Base-by-base conservation (phyloP, 73 alveolate species). In the Paramecium sexaurelia region DNA sequence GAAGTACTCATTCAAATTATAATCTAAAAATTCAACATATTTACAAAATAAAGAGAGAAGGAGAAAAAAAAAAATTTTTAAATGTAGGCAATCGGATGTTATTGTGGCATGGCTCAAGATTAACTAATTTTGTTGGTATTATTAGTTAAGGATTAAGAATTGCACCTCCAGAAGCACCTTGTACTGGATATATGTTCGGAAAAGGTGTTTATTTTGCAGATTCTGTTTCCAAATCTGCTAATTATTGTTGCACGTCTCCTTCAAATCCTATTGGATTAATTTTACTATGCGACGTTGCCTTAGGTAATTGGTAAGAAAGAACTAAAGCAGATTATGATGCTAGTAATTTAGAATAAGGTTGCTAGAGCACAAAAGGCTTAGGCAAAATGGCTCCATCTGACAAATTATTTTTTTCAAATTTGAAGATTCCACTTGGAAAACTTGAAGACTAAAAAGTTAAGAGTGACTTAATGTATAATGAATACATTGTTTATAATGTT, bases 181-280 rank as follows among this genome's bases (percentile, higher is more conserved):
- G 92, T 17, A 91, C 98, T 51, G 99, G 99, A 15, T 98, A 97
- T 92, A 97, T 95, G 97, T 98, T 96, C 57, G 99, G 99, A 13
- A 98, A 98, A 83, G 99, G 99, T 8, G 97, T 97, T 26, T 98
- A 98, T 93, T 98, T 98, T 91, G 99, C 99, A 10, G 99, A 98
- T 95, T 84, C 97, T 95, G 97, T 96, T 19, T 92, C 97, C 40
- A 97, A 97, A 93, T 95, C 99, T 10, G 97, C 97, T 17, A 92
- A 93, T 83, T 97, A 96, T 92, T 97, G 98, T 86, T 95, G 94
- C 87, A 82, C 98, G 13, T 84, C 90, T 43, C 88, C 94, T 19
- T 95, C 95, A 75, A 95, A 94, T 61, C 95, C 95, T 39, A 90
- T 94, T 3, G 99, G 99, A 11, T 85, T 97, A 87, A 94, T 98